Conservation (phyloP, 768 basidiomycete species). For the Clavulina sp. region DNA sequence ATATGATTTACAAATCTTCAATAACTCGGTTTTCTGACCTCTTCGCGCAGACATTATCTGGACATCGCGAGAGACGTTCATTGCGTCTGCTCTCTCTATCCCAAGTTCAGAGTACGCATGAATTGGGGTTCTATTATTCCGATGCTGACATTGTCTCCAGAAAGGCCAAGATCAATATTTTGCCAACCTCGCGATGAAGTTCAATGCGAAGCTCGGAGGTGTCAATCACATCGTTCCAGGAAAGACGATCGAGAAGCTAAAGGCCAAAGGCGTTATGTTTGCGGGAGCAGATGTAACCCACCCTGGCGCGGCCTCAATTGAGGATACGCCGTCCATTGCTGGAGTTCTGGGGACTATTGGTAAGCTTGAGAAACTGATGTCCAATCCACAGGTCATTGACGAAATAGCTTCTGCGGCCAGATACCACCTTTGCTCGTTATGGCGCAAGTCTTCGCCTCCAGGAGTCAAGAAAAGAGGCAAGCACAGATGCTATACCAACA, state of each 20-base stretch:
- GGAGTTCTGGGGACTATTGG: conserved; percentile 53
- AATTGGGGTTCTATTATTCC: too few species aligned
- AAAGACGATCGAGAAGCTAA: conserved; percentile 43
- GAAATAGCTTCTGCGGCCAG: conserved; percentile 21
- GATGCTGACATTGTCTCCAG: too few species aligned
- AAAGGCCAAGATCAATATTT: too few species aligned
- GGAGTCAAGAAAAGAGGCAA: conserved; percentile 53
- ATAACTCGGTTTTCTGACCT: too few species aligned
- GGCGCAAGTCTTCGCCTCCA: conserved; percentile 60
- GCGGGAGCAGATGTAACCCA: conserved; percentile 77
- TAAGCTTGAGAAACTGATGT: background rate
- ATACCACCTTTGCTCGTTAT: conserved; percentile 53
- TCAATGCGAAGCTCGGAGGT: conserved; percentile 71
- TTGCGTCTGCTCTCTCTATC: too few species aligned
- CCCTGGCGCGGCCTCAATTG: conserved; percentile 57
- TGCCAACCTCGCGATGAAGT: conserved; percentile 56
- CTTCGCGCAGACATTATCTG: too few species aligned
- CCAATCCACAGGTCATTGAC: background rate
- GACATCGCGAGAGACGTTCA: too few species aligned
- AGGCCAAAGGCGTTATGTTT: conserved; percentile 53
- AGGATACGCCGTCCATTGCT: conserved; percentile 66
- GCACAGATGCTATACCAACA: too few species aligned
- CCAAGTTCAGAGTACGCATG: too few species aligned
- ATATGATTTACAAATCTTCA: too few species aligned
- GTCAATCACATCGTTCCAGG: conserved; percentile 56